Evolutionary conservation across 441 rosid genomes (phyloP), one percentile per base, ranked within the genome.

Genomic region (Arabidopsis hybrid): DNA sequence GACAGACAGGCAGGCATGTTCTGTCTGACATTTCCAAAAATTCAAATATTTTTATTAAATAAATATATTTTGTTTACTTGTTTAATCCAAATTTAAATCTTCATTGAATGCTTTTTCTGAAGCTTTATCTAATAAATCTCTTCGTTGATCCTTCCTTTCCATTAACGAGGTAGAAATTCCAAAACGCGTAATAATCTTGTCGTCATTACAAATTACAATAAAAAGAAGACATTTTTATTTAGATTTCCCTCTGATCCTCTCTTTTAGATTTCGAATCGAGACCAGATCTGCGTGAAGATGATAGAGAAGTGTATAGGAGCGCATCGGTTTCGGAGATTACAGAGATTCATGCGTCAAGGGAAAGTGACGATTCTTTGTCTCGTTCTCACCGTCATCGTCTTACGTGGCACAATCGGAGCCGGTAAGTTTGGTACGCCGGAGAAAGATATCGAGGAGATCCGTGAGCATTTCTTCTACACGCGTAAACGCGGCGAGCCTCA

Each of bases 351-450:
- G 71, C 96, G 97, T 16, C 96, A 89, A 75, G 80, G 85, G 35
- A 95, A 91, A 80, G 84, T 92, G 69, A 95, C 97, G 40, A 32
- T 81, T 74, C 81, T 89, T 53, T 89, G 96, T 68, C 86, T 95
- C 49, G 53, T 87, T 53, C 85, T 92, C 83, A 92, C 97, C 74
- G 79, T 95, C 53, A 65, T 95, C 78, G 96, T 95, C 80, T 75
- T 95, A 17, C 99, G 97, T 32, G 96, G 94, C 71, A 88, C 87
- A 13, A 87, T 92, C 83, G 99, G 97, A 55, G 97, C 97, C 32
- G 96, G 96, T 12, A 89, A 89, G 69, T 95, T 89, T 61, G 97
- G 96, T 26, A 95, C 97, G 18, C 99, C 97, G 6, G 93, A 84
- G 79, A 88, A 95, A 72, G 91, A 89, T 57, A 83, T 87, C 40